Conservation (phyloP, 345 rosid species). For the Nephelium lappaceum region DNA sequence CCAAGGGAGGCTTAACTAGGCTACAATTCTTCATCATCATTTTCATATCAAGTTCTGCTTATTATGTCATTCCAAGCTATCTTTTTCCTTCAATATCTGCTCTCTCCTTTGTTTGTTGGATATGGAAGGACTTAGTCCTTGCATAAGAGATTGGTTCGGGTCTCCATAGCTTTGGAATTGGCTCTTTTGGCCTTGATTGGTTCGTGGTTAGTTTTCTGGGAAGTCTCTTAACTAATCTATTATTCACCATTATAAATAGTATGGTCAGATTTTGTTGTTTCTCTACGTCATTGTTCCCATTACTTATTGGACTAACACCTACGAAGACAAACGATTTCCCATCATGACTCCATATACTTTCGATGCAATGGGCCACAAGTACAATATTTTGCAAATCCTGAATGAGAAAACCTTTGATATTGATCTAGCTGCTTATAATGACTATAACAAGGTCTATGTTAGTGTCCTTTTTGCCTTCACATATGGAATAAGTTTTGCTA, state of each 20-base stretch:
- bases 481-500: constrained; percentile 72
- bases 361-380: constrained; percentile 42
- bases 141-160: constrained; percentile 47
- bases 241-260: constrained; percentile 44
- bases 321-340: constrained; percentile 59
- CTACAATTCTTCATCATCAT: constrained; percentile 44
- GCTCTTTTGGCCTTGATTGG: constrained; percentile 57
- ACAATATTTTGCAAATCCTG: constrained; percentile 59
- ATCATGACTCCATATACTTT: constrained; percentile 50
- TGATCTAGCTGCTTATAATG: constrained; percentile 36
- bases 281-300: constrained; percentile 56
- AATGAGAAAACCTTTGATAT: constrained; percentile 45
- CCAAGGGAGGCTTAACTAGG: constrained; percentile 36
- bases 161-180: constrained; percentile 45
- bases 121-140: constrained; percentile 30
- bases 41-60: constrained; percentile 37
- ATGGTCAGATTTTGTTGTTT: constrained; percentile 56
- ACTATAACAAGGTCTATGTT: constrained; percentile 68
- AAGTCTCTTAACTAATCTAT: constrained; percentile 42
- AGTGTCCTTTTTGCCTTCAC: constrained; percentile 59
- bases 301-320: constrained; percentile 54
- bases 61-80: constrained; percentile 40
- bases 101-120: constrained; percentile 38
- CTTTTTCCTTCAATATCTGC: constrained; percentile 33
- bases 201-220: constrained; percentile 39